Evolutionary conservation across 108 stramenopile genomes (phyloP).

Genomic region (Nannochloropsis oceanica): DNA sequence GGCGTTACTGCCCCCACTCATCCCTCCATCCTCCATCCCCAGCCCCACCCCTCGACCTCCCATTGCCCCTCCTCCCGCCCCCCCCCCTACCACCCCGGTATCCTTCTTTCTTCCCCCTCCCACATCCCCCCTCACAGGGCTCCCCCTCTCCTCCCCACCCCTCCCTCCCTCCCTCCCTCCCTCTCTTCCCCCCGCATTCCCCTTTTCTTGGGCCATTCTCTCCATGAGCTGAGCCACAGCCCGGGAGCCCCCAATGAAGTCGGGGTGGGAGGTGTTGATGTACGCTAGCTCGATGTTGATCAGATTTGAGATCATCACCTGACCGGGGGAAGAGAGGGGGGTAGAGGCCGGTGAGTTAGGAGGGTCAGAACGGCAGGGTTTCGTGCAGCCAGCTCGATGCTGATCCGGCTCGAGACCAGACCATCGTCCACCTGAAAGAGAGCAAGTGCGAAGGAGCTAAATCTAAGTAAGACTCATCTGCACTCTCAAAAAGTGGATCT

Average conservation of each 20-base stretch:
- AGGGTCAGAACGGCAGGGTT: background rate
- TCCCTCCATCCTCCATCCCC: slow-evolving; percentile 6
- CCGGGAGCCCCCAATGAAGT: slow-evolving; percentile 83
- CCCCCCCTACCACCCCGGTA: slow-evolving; percentile 23
- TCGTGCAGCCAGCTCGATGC: too few relatives aligned
- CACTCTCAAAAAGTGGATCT: too few relatives aligned
- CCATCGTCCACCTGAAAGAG: too few relatives aligned
- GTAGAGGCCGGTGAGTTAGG: background rate
- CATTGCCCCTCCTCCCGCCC: slow-evolving; percentile 31
- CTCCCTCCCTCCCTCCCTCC: slow-evolving; percentile 10
- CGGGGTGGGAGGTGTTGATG: slow-evolving; percentile 95
- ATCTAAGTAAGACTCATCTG: too few relatives aligned
- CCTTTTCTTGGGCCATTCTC: slow-evolving; percentile 51
- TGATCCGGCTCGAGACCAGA: too few relatives aligned
- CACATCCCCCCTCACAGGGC: slow-evolving; percentile 1
- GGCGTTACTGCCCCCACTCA: slow-evolving; percentile 2
- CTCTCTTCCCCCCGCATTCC: background rate
- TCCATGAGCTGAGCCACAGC: slow-evolving; percentile 72
- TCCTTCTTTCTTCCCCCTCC: too few relatives aligned
- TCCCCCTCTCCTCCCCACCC: background rate
- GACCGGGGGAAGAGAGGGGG: slow-evolving; percentile 47
- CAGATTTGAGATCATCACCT: slow-evolving; percentile 82
- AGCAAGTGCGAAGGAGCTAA: too few relatives aligned
- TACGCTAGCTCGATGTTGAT: slow-evolving; percentile 84
- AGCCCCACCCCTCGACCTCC: background rate